phyloP scores from a whole-genome alignment of 2,329 filamentous ascomycete species.

The Aureobasidium sp. region DNA sequence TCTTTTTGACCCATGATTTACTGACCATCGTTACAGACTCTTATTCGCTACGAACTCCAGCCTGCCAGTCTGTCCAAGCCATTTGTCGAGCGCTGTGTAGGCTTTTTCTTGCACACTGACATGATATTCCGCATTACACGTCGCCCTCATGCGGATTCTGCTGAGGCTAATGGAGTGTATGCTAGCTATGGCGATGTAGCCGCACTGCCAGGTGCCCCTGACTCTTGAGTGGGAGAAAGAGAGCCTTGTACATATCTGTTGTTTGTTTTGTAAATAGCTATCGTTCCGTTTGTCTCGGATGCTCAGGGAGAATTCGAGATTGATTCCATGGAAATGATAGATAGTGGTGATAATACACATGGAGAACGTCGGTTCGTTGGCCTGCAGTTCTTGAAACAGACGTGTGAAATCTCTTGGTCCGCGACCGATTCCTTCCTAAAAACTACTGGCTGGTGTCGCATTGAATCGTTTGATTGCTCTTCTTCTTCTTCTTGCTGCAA shows the following conservation, averaged over 20 bases:
- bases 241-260: not conserved
- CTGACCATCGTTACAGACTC: constrained; percentile 20
- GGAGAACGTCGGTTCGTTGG: too few species aligned
- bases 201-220: constrained; percentile 22
- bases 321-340: not conserved
- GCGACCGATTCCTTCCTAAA: too few species aligned
- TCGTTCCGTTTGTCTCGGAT: not conserved
- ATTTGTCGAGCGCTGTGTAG: constrained; percentile 30
- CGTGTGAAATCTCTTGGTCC: too few species aligned
- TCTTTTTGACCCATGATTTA: not conserved
- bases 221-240: constrained; percentile 1
- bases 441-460: too few species aligned
- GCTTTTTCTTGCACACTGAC: constrained; percentile 31
- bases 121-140: constrained; percentile 31
- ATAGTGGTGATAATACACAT: not conserved
- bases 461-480: too few species aligned
- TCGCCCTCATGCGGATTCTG: constrained; percentile 18
- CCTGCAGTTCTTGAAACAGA: too few species aligned
- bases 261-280: not conserved
- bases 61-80: constrained; percentile 30
- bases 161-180: not conserved
- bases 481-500: too few species aligned
- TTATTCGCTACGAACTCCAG: constrained; percentile 31
- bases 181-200: constrained; percentile 17
- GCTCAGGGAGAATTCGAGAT: not conserved